These are phyloP conservation scores for Ceratocystis eucalypticola DNA, from an alignment of 2,329 filamentous ascomycete genomes.

Conservation along the genomic window DNA sequence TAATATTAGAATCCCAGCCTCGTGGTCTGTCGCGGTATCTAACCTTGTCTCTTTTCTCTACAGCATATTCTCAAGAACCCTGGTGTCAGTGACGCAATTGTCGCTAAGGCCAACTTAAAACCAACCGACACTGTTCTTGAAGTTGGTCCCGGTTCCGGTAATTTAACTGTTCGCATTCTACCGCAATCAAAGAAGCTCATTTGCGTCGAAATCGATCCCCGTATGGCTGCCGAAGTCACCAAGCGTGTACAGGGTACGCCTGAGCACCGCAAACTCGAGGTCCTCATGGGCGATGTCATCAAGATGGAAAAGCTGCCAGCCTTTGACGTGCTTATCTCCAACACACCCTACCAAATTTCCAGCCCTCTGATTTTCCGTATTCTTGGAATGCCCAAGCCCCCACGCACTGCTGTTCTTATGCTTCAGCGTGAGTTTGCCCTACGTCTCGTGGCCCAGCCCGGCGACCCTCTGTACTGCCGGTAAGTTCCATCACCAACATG, in stretches of 20 bases:
- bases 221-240: constrained; percentile 91
- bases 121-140: constrained; percentile 84
- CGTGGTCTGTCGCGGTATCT: not conserved
- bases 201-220: constrained; percentile 82
- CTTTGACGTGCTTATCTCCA: constrained; percentile 71
- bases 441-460: constrained; percentile 73
- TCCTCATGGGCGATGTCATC: constrained; percentile 79
- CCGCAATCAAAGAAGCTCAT: constrained; percentile 72
- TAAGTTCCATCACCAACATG: constrained; percentile 3
- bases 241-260: constrained; percentile 88
- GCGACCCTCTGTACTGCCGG: constrained; percentile 77
- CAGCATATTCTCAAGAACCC: constrained; percentile 87
- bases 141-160: constrained; percentile 81
- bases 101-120: constrained; percentile 69
- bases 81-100: constrained; percentile 60
- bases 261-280: constrained; percentile 68
- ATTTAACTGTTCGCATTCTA: constrained; percentile 76
- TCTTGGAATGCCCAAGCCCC: constrained; percentile 66
- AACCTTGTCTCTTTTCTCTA: constrained; percentile 5
- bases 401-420: constrained; percentile 80
- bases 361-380: constrained; percentile 86
- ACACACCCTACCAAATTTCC: constrained; percentile 64
- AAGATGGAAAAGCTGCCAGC: constrained; percentile 64
- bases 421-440: constrained; percentile 93
- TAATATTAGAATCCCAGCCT: not conserved